Percentiles rank a stretch among this genome's conserved stretches.
Conservation (phyloP, 768 basidiomycete genomes). For the Rhodotorula graminis region DNA sequence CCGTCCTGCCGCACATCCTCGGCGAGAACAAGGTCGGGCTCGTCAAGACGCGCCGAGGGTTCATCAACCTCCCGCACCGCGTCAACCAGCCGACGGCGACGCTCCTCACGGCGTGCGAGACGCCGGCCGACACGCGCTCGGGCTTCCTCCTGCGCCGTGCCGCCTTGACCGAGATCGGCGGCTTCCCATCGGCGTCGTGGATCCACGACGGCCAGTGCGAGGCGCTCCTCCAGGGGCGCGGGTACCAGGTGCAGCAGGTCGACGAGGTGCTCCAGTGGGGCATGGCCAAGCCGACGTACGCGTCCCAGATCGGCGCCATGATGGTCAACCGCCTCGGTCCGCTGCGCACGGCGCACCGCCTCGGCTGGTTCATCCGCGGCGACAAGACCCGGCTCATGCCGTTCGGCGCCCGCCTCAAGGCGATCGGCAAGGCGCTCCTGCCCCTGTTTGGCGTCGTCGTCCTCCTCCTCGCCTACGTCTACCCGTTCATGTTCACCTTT, state of each 20-base stretch:
- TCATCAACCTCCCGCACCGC: constrained; percentile 42
- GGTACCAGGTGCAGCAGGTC: constrained; percentile 35
- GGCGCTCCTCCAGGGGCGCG: constrained; percentile 37
- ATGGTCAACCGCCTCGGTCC: constrained; percentile 37
- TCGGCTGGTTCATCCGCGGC: constrained; percentile 31
- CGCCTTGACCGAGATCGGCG: constrained; percentile 41
- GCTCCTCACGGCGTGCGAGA: constrained; percentile 37
- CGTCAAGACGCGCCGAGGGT: constrained; percentile 40
- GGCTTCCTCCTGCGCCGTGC: constrained; percentile 41
- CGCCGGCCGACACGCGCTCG: constrained; percentile 37
- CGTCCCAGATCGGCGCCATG: constrained; percentile 28
- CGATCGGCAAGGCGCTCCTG: constrained; percentile 21
- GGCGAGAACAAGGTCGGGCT: constrained; percentile 35
- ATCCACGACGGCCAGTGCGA: constrained; percentile 41
- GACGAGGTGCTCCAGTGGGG: constrained; percentile 41
- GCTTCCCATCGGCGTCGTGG: constrained; percentile 40
- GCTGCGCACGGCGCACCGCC: constrained; percentile 28
- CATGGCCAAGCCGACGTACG: constrained; percentile 36
- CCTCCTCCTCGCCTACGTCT: constrained; percentile 30
- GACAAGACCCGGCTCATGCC: constrained; percentile 35
- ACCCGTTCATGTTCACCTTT: constrained; percentile 38
- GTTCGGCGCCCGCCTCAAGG: constrained; percentile 24
- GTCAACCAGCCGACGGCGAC: constrained; percentile 34
- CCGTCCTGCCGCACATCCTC: constrained; percentile 38
- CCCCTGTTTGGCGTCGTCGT: constrained; percentile 26